Evolutionary conservation across 2,329 filamentous ascomycete genomes (phyloP).

Genomic region (Tolypocladium album): DNA sequence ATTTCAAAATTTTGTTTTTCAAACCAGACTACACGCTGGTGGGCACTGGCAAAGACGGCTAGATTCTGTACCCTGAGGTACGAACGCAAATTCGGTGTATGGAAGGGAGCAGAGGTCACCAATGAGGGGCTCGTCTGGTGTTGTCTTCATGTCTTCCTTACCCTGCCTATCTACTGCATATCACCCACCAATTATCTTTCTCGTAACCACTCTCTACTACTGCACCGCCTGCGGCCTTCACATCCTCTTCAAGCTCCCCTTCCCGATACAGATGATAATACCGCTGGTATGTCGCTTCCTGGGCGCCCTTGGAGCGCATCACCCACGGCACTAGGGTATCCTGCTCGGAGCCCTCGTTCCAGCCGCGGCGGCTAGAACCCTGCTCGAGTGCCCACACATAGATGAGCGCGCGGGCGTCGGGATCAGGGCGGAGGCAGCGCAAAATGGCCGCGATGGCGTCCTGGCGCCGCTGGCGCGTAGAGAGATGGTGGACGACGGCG

Average conservation of each 20-base stretch:
- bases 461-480: slow-evolving; percentile 60
- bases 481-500: slow-evolving; percentile 89
- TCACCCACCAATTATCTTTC: slow-evolving; percentile 97
- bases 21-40: not conserved
- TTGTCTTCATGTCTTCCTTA: not conserved
- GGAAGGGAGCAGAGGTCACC: not conserved
- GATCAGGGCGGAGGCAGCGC: slow-evolving; percentile 43
- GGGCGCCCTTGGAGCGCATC: slow-evolving; percentile 31
- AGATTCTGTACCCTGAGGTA: not conserved
- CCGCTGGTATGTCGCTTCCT: slow-evolving; percentile 60
- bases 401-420: slow-evolving; percentile 61
- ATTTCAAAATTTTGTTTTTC: too few relatives aligned
- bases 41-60: not conserved
- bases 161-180: slow-evolving; percentile 28
- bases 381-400: slow-evolving; percentile 98
- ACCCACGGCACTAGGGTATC: slow-evolving; percentile 97
- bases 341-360: slow-evolving; percentile 74
- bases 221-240: slow-evolving; percentile 60
- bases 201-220: slow-evolving; percentile 82
- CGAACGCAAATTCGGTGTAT: not conserved
- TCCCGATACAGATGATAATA: slow-evolving; percentile 91
- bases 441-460: slow-evolving; percentile 65
- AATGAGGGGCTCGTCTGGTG: too few relatives aligned
- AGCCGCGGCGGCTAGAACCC: slow-evolving; percentile 72
- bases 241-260: slow-evolving; percentile 77